Evolutionary conservation across 805 yeast species (phyloP).

Genomic region (Spathaspora hagerdaliae): DNA sequence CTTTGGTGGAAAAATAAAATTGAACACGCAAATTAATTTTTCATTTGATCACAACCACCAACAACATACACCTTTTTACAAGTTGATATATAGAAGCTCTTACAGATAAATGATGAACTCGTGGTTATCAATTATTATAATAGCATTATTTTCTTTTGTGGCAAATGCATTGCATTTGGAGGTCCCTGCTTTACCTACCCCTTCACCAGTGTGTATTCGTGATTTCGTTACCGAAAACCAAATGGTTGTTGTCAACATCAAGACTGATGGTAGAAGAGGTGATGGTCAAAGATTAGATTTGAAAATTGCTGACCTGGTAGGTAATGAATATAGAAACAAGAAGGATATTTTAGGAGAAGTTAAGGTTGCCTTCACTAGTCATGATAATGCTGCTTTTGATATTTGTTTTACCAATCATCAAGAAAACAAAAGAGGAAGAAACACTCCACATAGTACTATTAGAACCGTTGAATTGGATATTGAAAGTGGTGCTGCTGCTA

Average conservation of each 20-base stretch:
- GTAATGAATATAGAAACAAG: conserved; percentile 75
- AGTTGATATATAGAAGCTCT: no score
- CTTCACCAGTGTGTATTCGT: conserved; percentile 78
- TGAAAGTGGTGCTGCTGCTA: conserved; percentile 93
- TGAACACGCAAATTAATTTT: neutral
- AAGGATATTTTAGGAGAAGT: conserved; percentile 71
- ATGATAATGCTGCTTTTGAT: conserved; percentile 80
- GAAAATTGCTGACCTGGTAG: conserved; percentile 68
- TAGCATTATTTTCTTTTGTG: conserved; percentile 15
- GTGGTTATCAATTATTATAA: neutral
- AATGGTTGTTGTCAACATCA: conserved; percentile 79
- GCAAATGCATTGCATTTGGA: conserved; percentile 48
- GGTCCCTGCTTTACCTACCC: conserved; percentile 42
- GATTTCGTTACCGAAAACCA: conserved; percentile 85
- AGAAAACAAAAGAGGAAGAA: conserved; percentile 23
- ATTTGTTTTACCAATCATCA: conserved; percentile 78
- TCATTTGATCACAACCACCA: neutral
- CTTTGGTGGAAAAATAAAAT: no score
- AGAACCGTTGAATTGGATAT: conserved; percentile 87
- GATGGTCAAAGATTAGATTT: conserved; percentile 84
- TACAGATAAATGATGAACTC: neutral
- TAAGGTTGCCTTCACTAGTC: conserved; percentile 81
- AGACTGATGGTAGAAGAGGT: conserved; percentile 68
- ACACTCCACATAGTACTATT: conserved; percentile 40
- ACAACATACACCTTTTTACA: no score